Conservation (phyloP, 2,329 filamentous ascomycete genomes). For the Nigrospora sphaerica region DNA sequence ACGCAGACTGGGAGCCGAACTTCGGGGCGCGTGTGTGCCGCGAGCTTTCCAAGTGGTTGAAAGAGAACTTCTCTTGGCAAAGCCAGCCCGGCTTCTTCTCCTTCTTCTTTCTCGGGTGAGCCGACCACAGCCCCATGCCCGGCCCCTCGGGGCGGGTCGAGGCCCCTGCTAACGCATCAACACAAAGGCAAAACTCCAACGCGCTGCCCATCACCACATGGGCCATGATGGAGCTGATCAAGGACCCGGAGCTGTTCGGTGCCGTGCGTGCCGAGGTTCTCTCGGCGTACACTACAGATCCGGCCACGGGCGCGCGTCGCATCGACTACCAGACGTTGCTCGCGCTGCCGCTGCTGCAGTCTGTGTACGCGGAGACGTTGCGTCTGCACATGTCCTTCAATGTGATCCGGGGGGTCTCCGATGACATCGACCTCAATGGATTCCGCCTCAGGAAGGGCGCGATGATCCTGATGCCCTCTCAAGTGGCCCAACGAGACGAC, state of each 20-base stretch:
- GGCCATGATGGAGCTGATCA: constrained; percentile 18
- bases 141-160: not conserved
- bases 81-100: not conserved
- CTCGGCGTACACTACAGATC: constrained; percentile 5
- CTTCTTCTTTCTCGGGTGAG: constrained; percentile 5
- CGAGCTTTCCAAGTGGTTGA: constrained; percentile 11
- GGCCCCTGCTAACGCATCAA: not conserved
- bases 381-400: constrained; percentile 16
- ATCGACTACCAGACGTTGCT: constrained; percentile 13
- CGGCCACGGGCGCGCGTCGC: constrained; percentile 1
- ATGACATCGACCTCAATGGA: constrained; percentile 9
- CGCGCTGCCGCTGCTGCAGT: constrained; percentile 16
- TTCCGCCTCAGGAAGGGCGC: constrained; percentile 10
- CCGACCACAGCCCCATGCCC: not conserved
- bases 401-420: constrained; percentile 13
- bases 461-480: constrained; percentile 14
- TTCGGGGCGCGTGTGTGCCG: constrained; percentile 16
- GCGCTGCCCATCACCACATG: constrained; percentile 19
- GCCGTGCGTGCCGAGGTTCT: constrained; percentile 13
- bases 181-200: constrained; percentile 17
- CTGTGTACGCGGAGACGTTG: constrained; percentile 17
- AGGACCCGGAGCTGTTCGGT: constrained; percentile 11
- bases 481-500: constrained; percentile 14
- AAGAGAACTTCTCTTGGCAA: constrained; percentile 8
- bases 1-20: constrained; percentile 18